Evolutionary conservation across 192 early-diverging fungal genomes (phyloP), one percentile per base, ranked within the genome.

Genomic region (Podila minutissima): DNA sequence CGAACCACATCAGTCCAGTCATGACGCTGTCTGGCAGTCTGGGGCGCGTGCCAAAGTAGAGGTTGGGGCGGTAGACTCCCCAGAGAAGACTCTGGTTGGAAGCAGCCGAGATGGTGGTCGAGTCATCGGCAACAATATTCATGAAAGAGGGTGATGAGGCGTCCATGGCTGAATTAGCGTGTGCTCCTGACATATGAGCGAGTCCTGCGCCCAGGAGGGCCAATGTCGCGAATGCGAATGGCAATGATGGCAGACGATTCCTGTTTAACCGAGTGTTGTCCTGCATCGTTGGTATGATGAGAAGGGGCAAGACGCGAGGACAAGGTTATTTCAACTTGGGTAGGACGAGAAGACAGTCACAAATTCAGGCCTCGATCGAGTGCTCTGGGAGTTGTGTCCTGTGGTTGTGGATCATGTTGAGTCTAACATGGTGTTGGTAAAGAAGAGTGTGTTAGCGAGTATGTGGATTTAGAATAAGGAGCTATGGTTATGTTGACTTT

Each of bases 1-100:
- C 93, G 85, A 94, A 95, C 97, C 97, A 97, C 91, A 96, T 94
- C n/a, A 98, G 86, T 9, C 97, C 95, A 26, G 94, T 93, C 82
- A 95, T 85, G n/a, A 98, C 74, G 4, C 94, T 89, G 49, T 94
- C 86, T 0, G 93, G 86, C 32, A 91, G 62, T 53, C 95, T 91
- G 17, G 95, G 92, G 0, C 94, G 89, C 1, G 93, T 93, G 48
- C 97, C 97, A 89, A 98, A 96, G 83, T 97, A 98, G 22, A 98
- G 83, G 81, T 96, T 95, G 13, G 97, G 96, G 59, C 97, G 84
- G 76, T 97, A 97, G 0, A 93, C 94, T 24, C 97, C 96, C 96
- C 97, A 97, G 62, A 89, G 82, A 9, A 98, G 87, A 1, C 91
- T 89, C 17, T 78, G 65, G 66, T 89, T 87, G 49, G 69, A 71